Evolutionary conservation across 2,329 filamentous ascomycete genomes (phyloP).

Genomic region (Emericellopsis cladophorae): DNA sequence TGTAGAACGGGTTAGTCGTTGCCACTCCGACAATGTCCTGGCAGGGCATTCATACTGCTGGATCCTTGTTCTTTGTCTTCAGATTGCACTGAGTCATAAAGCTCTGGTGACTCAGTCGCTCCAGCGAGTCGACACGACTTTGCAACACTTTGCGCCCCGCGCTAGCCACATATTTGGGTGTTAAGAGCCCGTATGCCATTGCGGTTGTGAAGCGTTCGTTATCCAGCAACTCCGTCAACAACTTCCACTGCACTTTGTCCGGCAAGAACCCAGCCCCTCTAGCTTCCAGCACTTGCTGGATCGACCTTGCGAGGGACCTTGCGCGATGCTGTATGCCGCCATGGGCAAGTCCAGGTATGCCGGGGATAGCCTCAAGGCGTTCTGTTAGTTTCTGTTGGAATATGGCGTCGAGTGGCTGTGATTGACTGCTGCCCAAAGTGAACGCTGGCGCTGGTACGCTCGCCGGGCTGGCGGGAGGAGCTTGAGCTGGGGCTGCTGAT

Average conservation of each 20-base stretch:
- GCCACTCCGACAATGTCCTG: too few relatives aligned
- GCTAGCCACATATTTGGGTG: constrained; percentile 13
- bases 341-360: too few relatives aligned
- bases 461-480: background rate
- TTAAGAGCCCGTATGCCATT: constrained; percentile 7
- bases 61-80: too few relatives aligned
- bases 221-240: constrained; percentile 11
- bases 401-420: too few relatives aligned
- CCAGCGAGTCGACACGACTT: constrained; percentile 10
- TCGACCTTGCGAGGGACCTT: constrained; percentile 6
- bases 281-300: constrained; percentile 12
- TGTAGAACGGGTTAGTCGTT: too few relatives aligned
- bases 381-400: background rate
- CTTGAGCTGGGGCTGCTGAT: constrained; percentile 3
- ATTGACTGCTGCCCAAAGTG: background rate
- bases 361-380: background rate
- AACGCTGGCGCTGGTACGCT: background rate
- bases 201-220: constrained; percentile 17
- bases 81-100: constrained; percentile 8
- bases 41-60: too few relatives aligned
- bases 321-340: background rate
- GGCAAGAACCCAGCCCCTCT: constrained; percentile 14
- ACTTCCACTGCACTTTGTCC: constrained; percentile 22
- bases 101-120: constrained; percentile 10
- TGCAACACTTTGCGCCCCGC: constrained; percentile 12